These are phyloP conservation scores for Ilyonectria mors-panacis DNA, from an alignment of 2,329 filamentous ascomycete species.

Conservation along the genomic window DNA sequence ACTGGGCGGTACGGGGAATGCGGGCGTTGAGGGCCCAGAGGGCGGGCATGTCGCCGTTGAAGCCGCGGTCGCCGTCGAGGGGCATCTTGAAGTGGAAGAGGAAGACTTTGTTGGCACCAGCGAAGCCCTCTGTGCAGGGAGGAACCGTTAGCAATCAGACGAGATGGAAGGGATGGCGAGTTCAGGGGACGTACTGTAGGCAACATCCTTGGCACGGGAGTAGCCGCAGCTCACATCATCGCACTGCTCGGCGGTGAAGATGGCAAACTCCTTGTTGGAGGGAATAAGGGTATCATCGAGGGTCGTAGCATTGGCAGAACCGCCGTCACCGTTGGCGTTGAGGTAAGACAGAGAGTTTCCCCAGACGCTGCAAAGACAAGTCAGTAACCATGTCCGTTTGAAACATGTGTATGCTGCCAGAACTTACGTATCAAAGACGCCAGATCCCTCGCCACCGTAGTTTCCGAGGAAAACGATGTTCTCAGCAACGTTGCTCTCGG, in stretches of 20 bases:
- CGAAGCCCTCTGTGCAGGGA: slow-evolving; percentile 74
- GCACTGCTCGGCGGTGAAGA: slow-evolving; percentile 62
- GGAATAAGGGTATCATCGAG: slow-evolving; percentile 57
- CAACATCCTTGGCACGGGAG: slow-evolving; percentile 59
- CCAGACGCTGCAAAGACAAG: slow-evolving; percentile 53
- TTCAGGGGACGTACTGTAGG: slow-evolving; percentile 57
- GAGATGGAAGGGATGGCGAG: background rate
- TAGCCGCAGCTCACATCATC: slow-evolving; percentile 60
- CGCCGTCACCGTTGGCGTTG: slow-evolving; percentile 57
- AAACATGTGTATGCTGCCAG: background rate
- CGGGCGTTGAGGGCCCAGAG: slow-evolving; percentile 83
- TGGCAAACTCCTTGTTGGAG: slow-evolving; percentile 63
- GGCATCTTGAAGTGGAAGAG: slow-evolving; percentile 84
- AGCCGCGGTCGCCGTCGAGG: slow-evolving; percentile 64
- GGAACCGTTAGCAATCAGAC: slow-evolving; percentile 19
- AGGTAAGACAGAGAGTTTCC: slow-evolving; percentile 64
- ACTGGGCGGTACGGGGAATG: slow-evolving; percentile 80
- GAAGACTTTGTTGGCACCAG: slow-evolving; percentile 79
- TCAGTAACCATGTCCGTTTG: slow-evolving; percentile 24
- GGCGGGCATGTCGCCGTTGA: slow-evolving; percentile 78
- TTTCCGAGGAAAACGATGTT: slow-evolving; percentile 66
- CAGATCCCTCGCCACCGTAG: slow-evolving; percentile 61
- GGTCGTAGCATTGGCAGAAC: slow-evolving; percentile 56
- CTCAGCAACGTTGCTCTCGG: slow-evolving; percentile 55
- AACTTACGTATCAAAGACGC: slow-evolving; percentile 61